A percentile compares a stretch with the other conserved stretches of the same genome.
These are phyloP conservation scores for Nigrospora sphaerica DNA, from an alignment of 2,329 filamentous ascomycete genomes.

Conservation along the genomic window DNA sequence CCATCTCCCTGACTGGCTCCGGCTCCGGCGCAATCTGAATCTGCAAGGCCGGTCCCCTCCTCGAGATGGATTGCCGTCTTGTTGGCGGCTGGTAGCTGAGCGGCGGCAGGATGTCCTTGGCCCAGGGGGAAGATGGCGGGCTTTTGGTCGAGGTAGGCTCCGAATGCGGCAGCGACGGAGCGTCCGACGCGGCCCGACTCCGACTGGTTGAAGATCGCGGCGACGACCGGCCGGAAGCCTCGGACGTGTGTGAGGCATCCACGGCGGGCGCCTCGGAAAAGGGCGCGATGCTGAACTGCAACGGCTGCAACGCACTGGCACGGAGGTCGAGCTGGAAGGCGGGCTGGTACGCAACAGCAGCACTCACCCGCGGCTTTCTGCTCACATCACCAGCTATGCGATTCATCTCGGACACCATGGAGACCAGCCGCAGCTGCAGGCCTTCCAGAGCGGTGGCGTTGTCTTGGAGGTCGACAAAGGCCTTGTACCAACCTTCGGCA, in stretches of 20 bases:
- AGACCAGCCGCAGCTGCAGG: constrained; percentile 63
- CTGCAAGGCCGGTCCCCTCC: constrained; percentile 8
- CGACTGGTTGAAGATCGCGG: constrained; percentile 9
- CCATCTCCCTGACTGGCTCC: constrained; percentile 10
- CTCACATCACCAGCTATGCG: constrained; percentile 77
- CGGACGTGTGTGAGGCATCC: background rate
- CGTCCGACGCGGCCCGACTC: constrained; percentile 8
- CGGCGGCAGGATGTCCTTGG: constrained; percentile 18
- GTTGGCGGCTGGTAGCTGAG: constrained; percentile 12
- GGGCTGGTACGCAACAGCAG: constrained; percentile 4
- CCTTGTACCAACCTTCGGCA: constrained; percentile 80
- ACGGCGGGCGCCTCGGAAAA: constrained; percentile 12
- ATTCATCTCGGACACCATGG: constrained; percentile 79
- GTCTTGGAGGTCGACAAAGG: constrained; percentile 67
- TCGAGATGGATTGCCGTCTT: constrained; percentile 6
- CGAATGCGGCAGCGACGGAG: constrained; percentile 10
- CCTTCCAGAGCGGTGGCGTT: constrained; percentile 65
- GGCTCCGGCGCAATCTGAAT: constrained; percentile 12
- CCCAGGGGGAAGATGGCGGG: constrained; percentile 14
- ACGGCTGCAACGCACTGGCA: constrained; percentile 7
- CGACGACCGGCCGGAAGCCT: constrained; percentile 1
- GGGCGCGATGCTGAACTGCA: constrained; percentile 20
- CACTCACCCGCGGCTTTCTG: constrained; percentile 64
- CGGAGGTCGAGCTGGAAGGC: constrained; percentile 6
- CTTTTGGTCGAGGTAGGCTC: constrained; percentile 12